Conservation (phyloP, 495 filamentous ascomycete genomes). For the Chaetomium fimeti region DNA sequence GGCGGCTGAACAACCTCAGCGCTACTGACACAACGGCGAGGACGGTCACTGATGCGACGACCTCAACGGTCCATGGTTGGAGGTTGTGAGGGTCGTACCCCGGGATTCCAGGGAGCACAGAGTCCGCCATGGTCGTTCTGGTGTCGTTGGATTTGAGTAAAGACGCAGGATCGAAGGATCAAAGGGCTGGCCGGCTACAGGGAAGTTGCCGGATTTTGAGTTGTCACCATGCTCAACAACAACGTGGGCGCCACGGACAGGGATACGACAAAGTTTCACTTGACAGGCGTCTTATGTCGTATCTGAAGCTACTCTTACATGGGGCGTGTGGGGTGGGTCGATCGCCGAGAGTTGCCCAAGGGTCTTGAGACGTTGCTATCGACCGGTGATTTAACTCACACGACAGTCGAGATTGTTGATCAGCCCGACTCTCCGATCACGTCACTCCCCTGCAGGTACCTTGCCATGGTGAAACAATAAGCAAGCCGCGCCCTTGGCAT, state of each 20-base stretch:
- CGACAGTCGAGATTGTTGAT: neutral
- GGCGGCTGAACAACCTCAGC: slow-evolving; percentile 8
- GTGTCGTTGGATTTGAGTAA: neutral
- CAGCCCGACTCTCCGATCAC: no score
- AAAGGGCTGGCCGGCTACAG: neutral
- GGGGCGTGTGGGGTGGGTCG: neutral
- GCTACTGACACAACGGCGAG: neutral
- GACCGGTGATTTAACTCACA: neutral
- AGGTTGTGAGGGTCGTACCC: slow-evolving; percentile 20
- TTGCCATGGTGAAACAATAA: no score
- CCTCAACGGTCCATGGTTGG: slow-evolving; percentile 20
- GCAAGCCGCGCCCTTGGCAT: no score
- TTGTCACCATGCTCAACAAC: neutral
- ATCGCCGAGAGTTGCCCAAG: neutral
- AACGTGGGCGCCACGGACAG: slow-evolving; percentile 2
- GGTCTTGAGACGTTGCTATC: neutral
- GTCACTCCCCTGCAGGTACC: no score
- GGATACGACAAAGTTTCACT: slow-evolving; percentile 2
- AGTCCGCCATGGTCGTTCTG: slow-evolving; percentile 2
- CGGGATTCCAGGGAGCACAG: slow-evolving; percentile 6
- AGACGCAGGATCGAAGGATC: neutral
- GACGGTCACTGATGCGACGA: slow-evolving; percentile 14
- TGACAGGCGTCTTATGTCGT: neutral
- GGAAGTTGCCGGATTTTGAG: neutral
- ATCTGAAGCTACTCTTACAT: neutral